A percentile compares a stretch with the other conserved stretches of the same genome.
phyloP scores from a whole-genome alignment of 2,329 filamentous ascomycete species.

The Lachnellula arida region DNA sequence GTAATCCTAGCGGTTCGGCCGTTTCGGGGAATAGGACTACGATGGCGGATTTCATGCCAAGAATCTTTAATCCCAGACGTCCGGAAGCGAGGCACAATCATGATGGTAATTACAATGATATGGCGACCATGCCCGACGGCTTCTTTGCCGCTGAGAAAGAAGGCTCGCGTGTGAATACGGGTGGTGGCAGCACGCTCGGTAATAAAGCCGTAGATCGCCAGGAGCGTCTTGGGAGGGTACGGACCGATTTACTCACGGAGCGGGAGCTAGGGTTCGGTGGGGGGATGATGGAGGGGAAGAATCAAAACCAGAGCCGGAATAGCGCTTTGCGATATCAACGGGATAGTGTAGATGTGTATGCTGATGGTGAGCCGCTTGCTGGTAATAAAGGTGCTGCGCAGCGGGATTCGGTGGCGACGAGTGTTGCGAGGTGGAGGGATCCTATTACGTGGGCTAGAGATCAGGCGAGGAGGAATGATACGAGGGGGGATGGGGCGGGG shows the following conservation, averaged over 20 bases:
- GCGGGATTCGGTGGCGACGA: background rate
- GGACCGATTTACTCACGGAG: background rate
- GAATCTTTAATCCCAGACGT: too few species aligned
- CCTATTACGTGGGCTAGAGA: slow-evolving; percentile 1
- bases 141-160: background rate
- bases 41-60: background rate
- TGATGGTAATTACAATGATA: too few species aligned
- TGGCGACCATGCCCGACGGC: background rate
- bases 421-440: background rate
- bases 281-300: background rate
- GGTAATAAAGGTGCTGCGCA: background rate
- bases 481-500: background rate
- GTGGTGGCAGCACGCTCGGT: background rate
- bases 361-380: background rate
- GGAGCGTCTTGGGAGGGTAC: background rate
- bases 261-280: background rate
- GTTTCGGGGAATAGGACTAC: background rate
- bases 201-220: background rate
- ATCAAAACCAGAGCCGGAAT: background rate
- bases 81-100: too few species aligned
- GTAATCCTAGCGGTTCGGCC: background rate
- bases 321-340: background rate
- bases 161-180: background rate
- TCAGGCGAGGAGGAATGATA: slow-evolving; percentile 5
- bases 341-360: background rate